Percentiles rank a stretch among this genome's conserved stretches.
phyloP scores from a whole-genome alignment of 2,329 filamentous ascomycete species.

The Alternaria sp. region DNA sequence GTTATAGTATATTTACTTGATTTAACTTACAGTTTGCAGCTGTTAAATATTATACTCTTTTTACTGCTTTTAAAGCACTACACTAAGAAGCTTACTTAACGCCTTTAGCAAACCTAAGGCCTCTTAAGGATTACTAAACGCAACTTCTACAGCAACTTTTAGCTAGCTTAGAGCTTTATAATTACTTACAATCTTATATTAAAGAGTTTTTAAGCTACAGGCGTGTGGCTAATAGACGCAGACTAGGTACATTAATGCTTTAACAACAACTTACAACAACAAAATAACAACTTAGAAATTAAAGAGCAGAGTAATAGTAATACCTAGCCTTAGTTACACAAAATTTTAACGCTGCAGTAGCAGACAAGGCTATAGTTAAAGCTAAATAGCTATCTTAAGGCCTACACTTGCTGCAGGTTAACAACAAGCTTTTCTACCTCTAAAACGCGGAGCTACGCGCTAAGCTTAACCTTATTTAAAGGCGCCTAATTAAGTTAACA shows the following conservation, averaged over 20 bases:
- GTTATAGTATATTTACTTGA: background rate
- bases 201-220: background rate
- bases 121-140: background rate
- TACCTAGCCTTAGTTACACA: background rate
- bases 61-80: background rate
- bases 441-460: background rate
- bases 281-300: background rate
- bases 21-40: background rate
- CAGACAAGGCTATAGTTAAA: background rate
- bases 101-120: background rate
- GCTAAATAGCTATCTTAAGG: background rate
- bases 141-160: slow-evolving; percentile 2
- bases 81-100: background rate
- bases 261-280: background rate
- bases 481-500: background rate
- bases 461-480: background rate
- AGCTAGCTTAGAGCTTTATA: background rate
- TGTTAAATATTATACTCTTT: background rate
- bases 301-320: background rate
- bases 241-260: background rate
- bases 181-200: background rate
- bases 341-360: background rate
- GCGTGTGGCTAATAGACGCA: background rate
- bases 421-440: background rate
- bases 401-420: background rate